Evolutionary conservation across 2,329 filamentous ascomycete species (phyloP), one percentile per base, ranked within the genome.

Genomic region (Aspergillus fischeri): DNA sequence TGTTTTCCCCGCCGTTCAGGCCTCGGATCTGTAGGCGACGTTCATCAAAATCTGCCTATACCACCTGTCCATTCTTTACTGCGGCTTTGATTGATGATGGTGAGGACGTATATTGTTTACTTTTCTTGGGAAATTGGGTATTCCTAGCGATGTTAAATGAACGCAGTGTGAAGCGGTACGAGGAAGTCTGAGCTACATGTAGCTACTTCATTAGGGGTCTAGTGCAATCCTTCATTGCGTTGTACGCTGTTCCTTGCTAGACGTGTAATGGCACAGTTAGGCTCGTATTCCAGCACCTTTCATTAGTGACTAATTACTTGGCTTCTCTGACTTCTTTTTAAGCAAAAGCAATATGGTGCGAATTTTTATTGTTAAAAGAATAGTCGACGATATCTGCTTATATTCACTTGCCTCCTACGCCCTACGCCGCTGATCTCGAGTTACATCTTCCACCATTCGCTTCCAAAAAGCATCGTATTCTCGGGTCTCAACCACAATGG

Each of bases 1-100:
- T 27, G 53, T 63, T 44, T 59, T 57, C 29, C 63, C 42, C 61
- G 56, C 20, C 25, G 49, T 10, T 53, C 56, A 24, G 57, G 58
- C 20, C 58, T 49, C 47, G 56, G 45, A 14, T 45, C 42, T 3
- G 24, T 51, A 10, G 32, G 44, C 11, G 28, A 62, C 21, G 45
- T 54, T 50, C 44, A 53, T 44, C 59, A 53, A 44, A 44, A n/a
- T 17, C 21, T 52, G 44, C 21, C 24, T 9, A 25, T 48, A 25
- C 24, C 41, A 52, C 28, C 27, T 9, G 10, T 32, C 20, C 53
- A 25, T 32, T 38, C 21, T 47, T 20, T 38, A 24, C 3, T 47
- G 35, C 29, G 29, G 29, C 32, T 48, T 28, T 56, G 20, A 38
- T 38, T 14, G 14, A 14, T 17, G 3, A 38, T 17, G 32, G 32